Evolutionary conservation across 2,329 filamentous ascomycete species (phyloP).

Genomic region (Pseudopyrenochaeta lycopersici): DNA sequence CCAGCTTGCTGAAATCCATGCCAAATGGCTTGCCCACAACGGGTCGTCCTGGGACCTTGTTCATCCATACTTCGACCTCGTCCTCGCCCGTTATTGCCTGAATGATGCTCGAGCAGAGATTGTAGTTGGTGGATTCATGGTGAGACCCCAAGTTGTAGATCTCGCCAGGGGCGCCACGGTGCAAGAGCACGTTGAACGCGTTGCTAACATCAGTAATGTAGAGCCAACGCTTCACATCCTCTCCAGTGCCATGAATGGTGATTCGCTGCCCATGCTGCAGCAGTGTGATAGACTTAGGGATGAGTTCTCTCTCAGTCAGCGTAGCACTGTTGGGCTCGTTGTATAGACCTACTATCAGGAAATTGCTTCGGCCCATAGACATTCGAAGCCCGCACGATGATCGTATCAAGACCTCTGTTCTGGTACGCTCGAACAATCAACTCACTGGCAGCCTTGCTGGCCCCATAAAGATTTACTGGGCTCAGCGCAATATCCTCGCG

Average conservation of each 20-base stretch:
- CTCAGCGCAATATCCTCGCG: background rate
- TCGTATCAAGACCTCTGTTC: background rate
- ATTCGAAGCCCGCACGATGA: background rate
- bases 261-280: background rate
- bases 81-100: background rate
- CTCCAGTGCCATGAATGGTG: background rate
- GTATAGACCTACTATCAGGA: background rate
- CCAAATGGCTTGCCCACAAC: background rate
- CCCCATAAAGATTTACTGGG: background rate
- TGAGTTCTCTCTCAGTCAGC: background rate
- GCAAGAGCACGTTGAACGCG: background rate
- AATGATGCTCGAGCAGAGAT: background rate
- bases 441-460: background rate
- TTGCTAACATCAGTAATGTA: background rate
- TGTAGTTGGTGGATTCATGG: background rate
- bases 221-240: background rate
- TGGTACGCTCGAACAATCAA: background rate
- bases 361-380: background rate
- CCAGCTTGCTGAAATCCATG: background rate
- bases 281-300: background rate
- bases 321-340: background rate
- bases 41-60: background rate
- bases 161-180: background rate
- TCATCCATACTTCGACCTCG: background rate
- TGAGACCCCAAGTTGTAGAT: background rate